These are phyloP conservation scores for Tanacetum coccineum DNA, from an alignment of 129 eudicot species.

Conservation along the genomic window DNA sequence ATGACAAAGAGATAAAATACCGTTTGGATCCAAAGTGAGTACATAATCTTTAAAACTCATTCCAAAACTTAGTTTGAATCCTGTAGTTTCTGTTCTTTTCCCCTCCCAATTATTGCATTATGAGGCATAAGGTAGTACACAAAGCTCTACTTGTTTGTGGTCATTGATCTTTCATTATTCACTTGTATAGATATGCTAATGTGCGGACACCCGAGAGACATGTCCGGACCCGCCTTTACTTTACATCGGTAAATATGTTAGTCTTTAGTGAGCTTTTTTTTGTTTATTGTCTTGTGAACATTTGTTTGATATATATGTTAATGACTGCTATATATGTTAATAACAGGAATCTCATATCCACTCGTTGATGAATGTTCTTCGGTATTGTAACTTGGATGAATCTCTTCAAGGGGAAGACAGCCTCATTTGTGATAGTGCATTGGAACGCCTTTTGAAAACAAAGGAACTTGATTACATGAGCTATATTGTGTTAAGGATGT, in stretches of 20 bases:
- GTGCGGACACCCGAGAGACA: conserved; percentile 96
- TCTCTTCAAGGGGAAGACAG: conserved; percentile 86
- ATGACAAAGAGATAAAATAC: conserved; percentile 86
- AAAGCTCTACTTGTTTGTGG: background rate
- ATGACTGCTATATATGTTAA: background rate
- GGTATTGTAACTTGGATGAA: conserved; percentile 97
- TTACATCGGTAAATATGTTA: conserved; percentile 70
- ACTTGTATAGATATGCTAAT: conserved; percentile 74
- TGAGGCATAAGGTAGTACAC: conserved; percentile 1
- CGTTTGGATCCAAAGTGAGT: conserved; percentile 96
- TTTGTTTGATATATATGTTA: too few relatives aligned
- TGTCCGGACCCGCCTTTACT: conserved; percentile 95
- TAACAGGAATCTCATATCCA: conserved; percentile 96
- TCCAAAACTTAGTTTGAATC: conserved; percentile 9
- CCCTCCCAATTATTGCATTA: background rate
- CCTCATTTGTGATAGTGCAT: conserved; percentile 73
- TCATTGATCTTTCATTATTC: conserved; percentile 11
- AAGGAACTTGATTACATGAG: conserved; percentile 99
- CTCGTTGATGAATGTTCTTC: conserved; percentile 96
- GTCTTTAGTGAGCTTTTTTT: background rate
- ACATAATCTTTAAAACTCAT: conserved; percentile 5
- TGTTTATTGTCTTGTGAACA: background rate
- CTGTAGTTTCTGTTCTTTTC: background rate
- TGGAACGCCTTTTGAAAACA: conserved; percentile 78
- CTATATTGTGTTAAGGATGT: conserved; percentile 85